These are phyloP conservation scores for Lathyrus tuberosus DNA, from an alignment of 306 rosid species.

Conservation along the genomic window DNA sequence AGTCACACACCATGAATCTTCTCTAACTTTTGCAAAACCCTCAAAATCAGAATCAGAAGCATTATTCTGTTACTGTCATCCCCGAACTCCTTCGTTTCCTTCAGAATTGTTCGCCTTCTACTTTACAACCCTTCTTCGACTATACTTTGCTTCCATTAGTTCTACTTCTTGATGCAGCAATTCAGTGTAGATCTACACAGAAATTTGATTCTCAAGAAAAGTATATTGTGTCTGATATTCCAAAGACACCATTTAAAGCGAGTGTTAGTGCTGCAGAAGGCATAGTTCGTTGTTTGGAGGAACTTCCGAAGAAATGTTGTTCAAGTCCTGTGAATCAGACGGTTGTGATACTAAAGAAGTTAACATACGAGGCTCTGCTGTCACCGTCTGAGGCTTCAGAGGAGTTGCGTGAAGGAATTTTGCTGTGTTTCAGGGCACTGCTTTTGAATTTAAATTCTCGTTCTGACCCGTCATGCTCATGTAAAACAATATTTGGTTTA, in stretches of 20 bases:
- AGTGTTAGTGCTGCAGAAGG: conserved; percentile 87
- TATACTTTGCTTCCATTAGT: conserved; percentile 81
- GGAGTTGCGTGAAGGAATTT: conserved; percentile 94
- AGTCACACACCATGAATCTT: conserved; percentile 65
- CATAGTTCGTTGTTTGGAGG: conserved; percentile 78
- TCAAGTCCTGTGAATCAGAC: conserved; percentile 86
- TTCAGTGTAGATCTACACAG: conserved; percentile 65
- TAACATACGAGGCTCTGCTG: conserved; percentile 85
- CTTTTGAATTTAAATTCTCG: conserved; percentile 68
- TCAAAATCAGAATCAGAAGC: conserved; percentile 42
- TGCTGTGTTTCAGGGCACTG: conserved; percentile 74
- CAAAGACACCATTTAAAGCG: conserved; percentile 50
- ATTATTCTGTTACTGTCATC: conserved; percentile 45
- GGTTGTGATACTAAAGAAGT: conserved; percentile 90
- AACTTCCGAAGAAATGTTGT: conserved; percentile 75
- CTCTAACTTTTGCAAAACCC: conserved; percentile 72
- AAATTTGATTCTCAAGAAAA: conserved; percentile 60
- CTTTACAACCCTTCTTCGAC: conserved; percentile 83
- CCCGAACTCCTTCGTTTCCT: conserved; percentile 59
- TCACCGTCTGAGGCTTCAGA: conserved; percentile 92
- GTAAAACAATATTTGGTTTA: conserved; percentile 56
- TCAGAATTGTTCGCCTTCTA: conserved; percentile 49
- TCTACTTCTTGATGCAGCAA: conserved; percentile 77
- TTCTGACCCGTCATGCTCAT: conserved; percentile 61
- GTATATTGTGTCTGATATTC: conserved; percentile 29